These are phyloP conservation scores for Colletotrichum sp. DNA, from an alignment of 2,329 filamentous ascomycete genomes.

Conservation along the genomic window DNA sequence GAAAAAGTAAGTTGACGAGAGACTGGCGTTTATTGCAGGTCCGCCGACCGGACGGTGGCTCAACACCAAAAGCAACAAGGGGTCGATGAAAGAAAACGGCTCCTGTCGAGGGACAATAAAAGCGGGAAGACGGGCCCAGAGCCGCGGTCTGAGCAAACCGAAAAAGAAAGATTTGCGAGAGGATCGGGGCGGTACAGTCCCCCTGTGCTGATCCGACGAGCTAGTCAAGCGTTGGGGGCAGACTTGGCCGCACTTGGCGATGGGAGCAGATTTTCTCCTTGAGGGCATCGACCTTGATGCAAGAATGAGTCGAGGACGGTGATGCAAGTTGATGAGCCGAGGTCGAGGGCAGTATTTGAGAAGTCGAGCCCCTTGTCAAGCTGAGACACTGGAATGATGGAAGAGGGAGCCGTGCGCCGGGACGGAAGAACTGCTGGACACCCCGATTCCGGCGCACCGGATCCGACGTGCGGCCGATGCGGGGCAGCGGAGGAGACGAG, in stretches of 20 bases:
- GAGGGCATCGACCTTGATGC: neutral
- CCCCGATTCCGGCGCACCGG: neutral
- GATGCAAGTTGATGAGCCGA: neutral
- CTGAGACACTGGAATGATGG: neutral
- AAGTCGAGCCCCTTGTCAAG: neutral
- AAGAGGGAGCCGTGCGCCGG: constrained; percentile 5
- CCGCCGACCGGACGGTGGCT: neutral
- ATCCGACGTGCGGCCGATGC: neutral
- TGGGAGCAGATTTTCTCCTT: neutral
- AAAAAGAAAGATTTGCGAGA: constrained; percentile 10
- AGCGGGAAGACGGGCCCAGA: neutral
- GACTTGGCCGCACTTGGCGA: neutral
- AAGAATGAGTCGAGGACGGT: neutral
- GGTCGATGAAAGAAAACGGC: neutral
- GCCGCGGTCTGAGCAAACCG: neutral
- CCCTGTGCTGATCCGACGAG: neutral
- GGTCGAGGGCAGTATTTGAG: neutral
- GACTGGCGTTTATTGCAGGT: neutral
- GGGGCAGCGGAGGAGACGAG: neutral
- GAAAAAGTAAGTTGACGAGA: neutral
- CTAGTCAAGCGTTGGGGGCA: neutral
- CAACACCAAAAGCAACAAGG: neutral
- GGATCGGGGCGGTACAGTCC: neutral
- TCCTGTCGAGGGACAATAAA: neutral
- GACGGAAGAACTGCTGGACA: neutral